Conservation (phyloP, 192 early-diverging fungal species). For the Podila verticillata region DNA sequence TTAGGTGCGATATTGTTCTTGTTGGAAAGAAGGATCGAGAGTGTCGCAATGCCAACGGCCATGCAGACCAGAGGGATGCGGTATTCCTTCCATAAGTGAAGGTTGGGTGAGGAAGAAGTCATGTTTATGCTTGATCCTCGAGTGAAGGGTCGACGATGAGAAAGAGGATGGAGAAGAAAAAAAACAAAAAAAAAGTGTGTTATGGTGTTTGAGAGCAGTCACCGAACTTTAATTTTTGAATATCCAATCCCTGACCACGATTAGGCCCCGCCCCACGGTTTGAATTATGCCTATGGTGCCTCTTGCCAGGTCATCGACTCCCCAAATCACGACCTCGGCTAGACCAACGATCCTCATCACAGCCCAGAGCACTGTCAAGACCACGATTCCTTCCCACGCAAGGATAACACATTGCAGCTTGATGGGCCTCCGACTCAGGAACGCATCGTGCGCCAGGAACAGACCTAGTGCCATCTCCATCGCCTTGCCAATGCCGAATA, state of each 20-base stretch:
- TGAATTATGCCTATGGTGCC: constrained; percentile 21
- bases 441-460: constrained; percentile 39
- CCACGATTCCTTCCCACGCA: constrained; percentile 28
- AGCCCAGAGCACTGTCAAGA: constrained; percentile 21
- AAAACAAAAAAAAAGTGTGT: neutral
- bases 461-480: constrained; percentile 34
- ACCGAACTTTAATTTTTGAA: too few species aligned
- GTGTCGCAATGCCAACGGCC: constrained; percentile 45
- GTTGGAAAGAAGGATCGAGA: constrained; percentile 35
- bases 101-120: constrained; percentile 30
- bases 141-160: too few species aligned
- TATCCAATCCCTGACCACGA: neutral
- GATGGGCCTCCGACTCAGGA: constrained; percentile 30
- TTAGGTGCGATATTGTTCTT: constrained; percentile 22
- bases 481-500: constrained; percentile 35
- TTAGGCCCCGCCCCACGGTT: neutral
- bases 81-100: constrained; percentile 52
- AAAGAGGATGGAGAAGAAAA: neutral
- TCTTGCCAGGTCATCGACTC: constrained; percentile 29
- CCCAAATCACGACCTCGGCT: constrained; percentile 36
- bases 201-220: neutral
- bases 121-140: constrained; percentile 1
- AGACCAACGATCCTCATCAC: constrained; percentile 32
- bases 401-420: constrained; percentile 34
- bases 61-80: constrained; percentile 47